Evolutionary conservation across 805 yeast species (phyloP).

Genomic region (Ogataea pignaliae): DNA sequence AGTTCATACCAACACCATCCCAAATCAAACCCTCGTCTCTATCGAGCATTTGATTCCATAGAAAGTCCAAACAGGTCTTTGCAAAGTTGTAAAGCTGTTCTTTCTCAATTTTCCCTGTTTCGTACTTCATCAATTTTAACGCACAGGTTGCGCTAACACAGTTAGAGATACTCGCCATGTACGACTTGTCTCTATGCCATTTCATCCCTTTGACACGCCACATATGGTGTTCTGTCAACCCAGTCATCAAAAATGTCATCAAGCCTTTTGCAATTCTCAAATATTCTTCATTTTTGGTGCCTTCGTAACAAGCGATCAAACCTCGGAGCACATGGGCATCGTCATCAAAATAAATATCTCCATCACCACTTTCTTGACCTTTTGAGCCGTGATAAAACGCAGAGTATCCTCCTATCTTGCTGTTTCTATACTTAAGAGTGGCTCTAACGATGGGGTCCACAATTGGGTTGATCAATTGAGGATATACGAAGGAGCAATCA

Average conservation of each 20-base stretch:
- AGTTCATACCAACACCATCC: constrained; percentile 55
- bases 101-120: constrained; percentile 36
- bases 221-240: constrained; percentile 46
- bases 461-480: constrained; percentile 48
- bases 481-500: constrained; percentile 56
- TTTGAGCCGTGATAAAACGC: constrained; percentile 32
- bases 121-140: constrained; percentile 52
- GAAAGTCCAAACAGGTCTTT: constrained; percentile 56
- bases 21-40: constrained; percentile 48
- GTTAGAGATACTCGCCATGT: constrained; percentile 45
- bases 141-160: constrained; percentile 70
- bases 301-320: constrained; percentile 62
- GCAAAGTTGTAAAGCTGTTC: constrained; percentile 52
- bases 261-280: constrained; percentile 55
- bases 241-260: constrained; percentile 59
- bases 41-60: constrained; percentile 47
- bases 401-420: constrained; percentile 50
- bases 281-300: constrained; percentile 49
- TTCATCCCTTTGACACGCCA: constrained; percentile 54
- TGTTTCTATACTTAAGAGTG: constrained; percentile 48
- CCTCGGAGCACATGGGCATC: constrained; percentile 72
- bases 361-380: constrained; percentile 37
- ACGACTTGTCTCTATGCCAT: constrained; percentile 61
- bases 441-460: constrained; percentile 48
- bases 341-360: constrained; percentile 70